Conservation (phyloP, 495 filamentous ascomycete genomes). For the Hypoxylon subgilvum region DNA sequence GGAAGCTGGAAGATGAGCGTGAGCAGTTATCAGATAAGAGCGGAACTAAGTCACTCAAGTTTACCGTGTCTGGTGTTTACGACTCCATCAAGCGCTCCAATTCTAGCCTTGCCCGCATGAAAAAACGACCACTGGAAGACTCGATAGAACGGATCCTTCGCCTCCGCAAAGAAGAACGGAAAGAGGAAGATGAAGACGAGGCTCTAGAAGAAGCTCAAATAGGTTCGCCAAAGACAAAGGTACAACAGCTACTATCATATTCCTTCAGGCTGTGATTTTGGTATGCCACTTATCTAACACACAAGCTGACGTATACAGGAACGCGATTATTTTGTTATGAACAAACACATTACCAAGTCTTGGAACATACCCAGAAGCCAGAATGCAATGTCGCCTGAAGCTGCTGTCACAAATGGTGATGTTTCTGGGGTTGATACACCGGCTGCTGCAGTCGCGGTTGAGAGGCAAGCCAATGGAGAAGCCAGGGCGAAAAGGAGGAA, state of each 20-base stretch:
- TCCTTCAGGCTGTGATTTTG: background rate
- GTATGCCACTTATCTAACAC: background rate
- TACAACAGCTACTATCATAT: slow-evolving; percentile 5
- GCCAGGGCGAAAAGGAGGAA: slow-evolving; percentile 71
- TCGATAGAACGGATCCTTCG: slow-evolving; percentile 84
- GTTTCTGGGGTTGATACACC: slow-evolving; percentile 7
- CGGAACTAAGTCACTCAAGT: slow-evolving; percentile 38
- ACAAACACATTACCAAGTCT: slow-evolving; percentile 67
- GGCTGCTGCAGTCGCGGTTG: too few species aligned
- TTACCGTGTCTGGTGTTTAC: slow-evolving; percentile 71
- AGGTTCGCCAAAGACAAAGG: slow-evolving; percentile 45
- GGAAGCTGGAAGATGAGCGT: slow-evolving; percentile 72
- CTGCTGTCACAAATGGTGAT: slow-evolving; percentile 14
- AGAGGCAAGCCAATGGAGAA: slow-evolving; percentile 68
- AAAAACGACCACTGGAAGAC: slow-evolving; percentile 79
- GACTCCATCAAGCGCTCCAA: slow-evolving; percentile 82
- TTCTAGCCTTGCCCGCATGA: slow-evolving; percentile 78
- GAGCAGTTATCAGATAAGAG: slow-evolving; percentile 31
- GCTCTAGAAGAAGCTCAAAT: slow-evolving; percentile 64
- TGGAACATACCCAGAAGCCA: slow-evolving; percentile 38
- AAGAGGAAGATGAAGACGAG: slow-evolving; percentile 62
- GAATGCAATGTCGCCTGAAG: slow-evolving; percentile 9
- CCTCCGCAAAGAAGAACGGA: slow-evolving; percentile 70
- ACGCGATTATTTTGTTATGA: slow-evolving; percentile 67
- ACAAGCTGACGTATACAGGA: slow-evolving; percentile 47